Evolutionary conservation across 148 eudicot genomes (phyloP).

Genomic region (Rhododendron molle): DNA sequence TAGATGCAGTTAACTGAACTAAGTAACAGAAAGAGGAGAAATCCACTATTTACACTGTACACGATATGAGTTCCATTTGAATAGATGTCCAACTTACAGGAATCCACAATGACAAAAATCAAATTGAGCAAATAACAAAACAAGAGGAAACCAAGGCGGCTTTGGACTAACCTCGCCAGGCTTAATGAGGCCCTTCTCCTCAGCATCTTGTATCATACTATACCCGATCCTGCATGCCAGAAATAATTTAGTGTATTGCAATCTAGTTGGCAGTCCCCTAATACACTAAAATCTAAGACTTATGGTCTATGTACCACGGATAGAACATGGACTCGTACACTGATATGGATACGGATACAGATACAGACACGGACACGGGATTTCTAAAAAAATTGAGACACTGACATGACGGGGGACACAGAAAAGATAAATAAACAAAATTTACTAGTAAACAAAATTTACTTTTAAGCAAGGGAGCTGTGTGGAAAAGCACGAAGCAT

Average conservation of each 20-base stretch:
- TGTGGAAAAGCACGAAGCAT: not conserved
- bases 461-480: not conserved
- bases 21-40: not conserved
- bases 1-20: not conserved
- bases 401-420: not conserved
- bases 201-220: slow-evolving; percentile 83
- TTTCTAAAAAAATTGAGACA: not conserved
- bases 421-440: no score
- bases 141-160: not conserved
- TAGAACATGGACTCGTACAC: not conserved
- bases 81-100: no score
- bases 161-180: slow-evolving; percentile 63
- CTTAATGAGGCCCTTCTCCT: slow-evolving; percentile 71
- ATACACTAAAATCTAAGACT: not conserved
- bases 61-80: not conserved
- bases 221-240: slow-evolving; percentile 51
- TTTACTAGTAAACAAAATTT: no score
- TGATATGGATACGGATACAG: not conserved
- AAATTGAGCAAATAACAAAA: not conserved
- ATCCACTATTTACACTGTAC: not conserved
- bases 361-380: not conserved
- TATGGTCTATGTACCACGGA: not conserved
- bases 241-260: not conserved
- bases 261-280: not conserved
- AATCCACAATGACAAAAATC: not conserved